Evolutionary conservation across 768 basidiomycete genomes (phyloP), one percentile per base, ranked within the genome.

Genomic region (Russula brevipes): DNA sequence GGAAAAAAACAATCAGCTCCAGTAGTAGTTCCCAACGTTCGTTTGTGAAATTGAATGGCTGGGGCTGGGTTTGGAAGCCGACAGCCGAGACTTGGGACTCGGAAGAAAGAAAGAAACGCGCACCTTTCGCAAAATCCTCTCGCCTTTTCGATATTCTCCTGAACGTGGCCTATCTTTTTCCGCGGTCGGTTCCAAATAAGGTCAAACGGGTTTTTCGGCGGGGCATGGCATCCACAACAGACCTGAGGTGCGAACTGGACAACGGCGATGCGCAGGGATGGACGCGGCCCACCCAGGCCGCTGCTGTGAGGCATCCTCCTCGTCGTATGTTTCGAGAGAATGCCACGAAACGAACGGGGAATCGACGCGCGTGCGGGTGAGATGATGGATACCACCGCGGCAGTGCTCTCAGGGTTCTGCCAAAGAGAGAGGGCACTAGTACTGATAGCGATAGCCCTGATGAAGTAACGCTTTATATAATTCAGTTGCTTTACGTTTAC

Each of bases 101-200:
- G 24, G 24, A 24, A 24, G 24, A 24, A 24, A 24, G 24, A 24
- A 24, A 24, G 24, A 19, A 45, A 44, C 52, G 75, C 81, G 56
- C 65, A 91, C 91, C 76, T 76, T 65, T 73, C 75, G 66, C 88
- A 87, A 65, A 93, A 73, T 31, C 81, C 77, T 58, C 79, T 76
- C 3, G 87, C 89, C 67, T 77, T 86, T 1, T 77, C 77, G 4
- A 90, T 77, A 70, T 94, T 94, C 7, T 81, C 82, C 51, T 85
- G 76, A 0, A 94, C 85, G 62, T 85, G 79, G 11, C 89, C 89
- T 39, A 92, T 77, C 91, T 93, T 66, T 93, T 66, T 33, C 10
- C 39, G 19, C 10, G 5, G 41, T 8, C 12, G 45, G 4, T 42
- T 42, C 24, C 24, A 17, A 45, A 38, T 59, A 24, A 42, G 46